These are phyloP conservation scores for Pestalotiopsis sp. DNA, from an alignment of 2,329 filamentous ascomycete species.

Conservation along the genomic window DNA sequence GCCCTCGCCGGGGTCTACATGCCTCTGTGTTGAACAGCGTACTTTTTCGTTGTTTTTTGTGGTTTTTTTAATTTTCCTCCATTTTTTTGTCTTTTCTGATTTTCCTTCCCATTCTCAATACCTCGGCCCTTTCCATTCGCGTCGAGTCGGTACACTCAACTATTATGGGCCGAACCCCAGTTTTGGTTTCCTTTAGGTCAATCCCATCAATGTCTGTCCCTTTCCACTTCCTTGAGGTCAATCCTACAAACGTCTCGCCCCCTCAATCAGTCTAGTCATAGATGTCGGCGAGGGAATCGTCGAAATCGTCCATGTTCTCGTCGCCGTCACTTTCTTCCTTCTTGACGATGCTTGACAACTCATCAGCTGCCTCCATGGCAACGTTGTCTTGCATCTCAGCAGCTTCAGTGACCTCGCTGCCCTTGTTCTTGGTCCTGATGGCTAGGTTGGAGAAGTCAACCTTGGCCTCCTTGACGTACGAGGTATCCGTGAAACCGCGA, in stretches of 20 bases:
- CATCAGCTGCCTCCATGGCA: not conserved
- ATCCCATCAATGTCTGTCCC: not conserved
- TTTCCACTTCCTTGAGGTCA: not conserved
- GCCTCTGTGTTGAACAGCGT: not conserved
- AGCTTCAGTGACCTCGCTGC: too few relatives aligned
- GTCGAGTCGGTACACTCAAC: not conserved
- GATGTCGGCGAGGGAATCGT: too few relatives aligned
- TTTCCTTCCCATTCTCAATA: not conserved
- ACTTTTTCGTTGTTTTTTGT: not conserved
- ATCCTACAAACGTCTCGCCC: not conserved
- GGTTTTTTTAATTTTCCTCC: conserved; percentile 9
- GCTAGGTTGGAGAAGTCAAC: not conserved
- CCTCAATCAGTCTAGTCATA: too few relatives aligned
- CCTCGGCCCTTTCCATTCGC: too few relatives aligned
- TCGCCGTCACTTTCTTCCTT: too few relatives aligned
- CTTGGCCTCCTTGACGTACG: not conserved
- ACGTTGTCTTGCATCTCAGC: not conserved
- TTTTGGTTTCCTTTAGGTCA: not conserved
- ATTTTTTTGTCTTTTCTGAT: not conserved
- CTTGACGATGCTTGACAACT: too few relatives aligned
- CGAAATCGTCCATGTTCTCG: too few relatives aligned
- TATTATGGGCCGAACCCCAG: not conserved
- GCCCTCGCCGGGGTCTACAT: too few relatives aligned
- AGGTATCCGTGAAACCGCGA: conserved; percentile 15
- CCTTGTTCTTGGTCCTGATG: too few relatives aligned